Evolutionary conservation across 352 stramenopile genomes (phyloP), one percentile per base, ranked within the genome.

Genomic region (Pythium folliculosum): DNA sequence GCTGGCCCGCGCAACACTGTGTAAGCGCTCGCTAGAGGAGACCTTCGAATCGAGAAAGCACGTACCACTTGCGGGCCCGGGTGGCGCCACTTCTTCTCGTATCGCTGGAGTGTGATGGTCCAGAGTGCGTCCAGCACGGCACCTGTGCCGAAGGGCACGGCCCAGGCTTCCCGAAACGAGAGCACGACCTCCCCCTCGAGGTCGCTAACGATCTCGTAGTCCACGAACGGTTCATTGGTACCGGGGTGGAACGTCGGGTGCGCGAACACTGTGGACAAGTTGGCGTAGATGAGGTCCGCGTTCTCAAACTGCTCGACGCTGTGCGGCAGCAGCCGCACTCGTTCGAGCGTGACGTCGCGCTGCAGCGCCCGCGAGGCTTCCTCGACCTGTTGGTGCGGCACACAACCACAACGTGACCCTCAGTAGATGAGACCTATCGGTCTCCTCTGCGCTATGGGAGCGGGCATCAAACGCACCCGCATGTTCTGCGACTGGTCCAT

Each of bases 211-310:
- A 69, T 45, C 10, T 69, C 45, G n/a, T 59, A 53, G 23, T 69
- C 62, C 19, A 69, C 49, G 37, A 69, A 69, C 62, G 47, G 61
- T 14, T 37, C 40, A 3, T 44, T 47, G 32, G 45, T 53, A 16
- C 63, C n/a, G n/a, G n/a, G 23, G 22, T 69, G 62, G 55, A 69
- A 69, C 14, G 48, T 69, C 2, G 53, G 40, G 62, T 57, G 60
- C 12, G 30, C 23, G 30, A 69, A 69, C 8, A 47, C 30, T 0
- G 37, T 32, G 14, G 49, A 23, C 30, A 63, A 21, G 27, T 43
- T 51, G 14, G 27, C 44, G 45, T 69, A 69, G 1, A 59, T 38
- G 23, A 40, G 4, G 9, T 63, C 35, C 8, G 59, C n/a, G 22
- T 23, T 40, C 3, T 47, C 54, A n/a, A 69, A 37, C 30, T 69